phyloP scores from a whole-genome alignment of 306 rosid genomes.

The Cucumis hystrix region DNA sequence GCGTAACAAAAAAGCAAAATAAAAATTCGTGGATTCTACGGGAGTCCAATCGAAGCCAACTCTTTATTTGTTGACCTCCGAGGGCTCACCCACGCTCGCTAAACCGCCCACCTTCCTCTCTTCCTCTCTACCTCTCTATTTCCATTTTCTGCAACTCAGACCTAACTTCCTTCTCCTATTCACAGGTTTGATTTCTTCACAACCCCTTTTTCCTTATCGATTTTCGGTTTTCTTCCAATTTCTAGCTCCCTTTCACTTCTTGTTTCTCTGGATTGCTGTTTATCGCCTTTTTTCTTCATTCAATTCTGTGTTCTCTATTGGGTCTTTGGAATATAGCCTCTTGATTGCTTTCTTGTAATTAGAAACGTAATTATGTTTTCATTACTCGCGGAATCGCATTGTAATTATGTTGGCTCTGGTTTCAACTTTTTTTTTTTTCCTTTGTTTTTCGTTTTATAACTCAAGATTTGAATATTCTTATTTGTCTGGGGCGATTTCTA shows the following conservation, averaged over 20 bases:
- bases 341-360: neutral
- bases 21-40: neutral
- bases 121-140: neutral
- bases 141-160: neutral
- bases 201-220: neutral
- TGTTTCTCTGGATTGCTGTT: neutral
- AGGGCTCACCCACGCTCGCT: neutral
- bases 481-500: neutral
- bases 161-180: neutral
- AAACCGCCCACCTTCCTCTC: neutral
- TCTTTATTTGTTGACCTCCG: neutral
- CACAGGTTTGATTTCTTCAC: neutral
- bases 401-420: neutral
- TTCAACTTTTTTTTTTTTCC: neutral
- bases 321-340: neutral
- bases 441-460: neutral
- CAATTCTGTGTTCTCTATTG: neutral
- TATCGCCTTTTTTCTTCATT: neutral
- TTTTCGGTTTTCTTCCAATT: neutral
- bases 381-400: neutral
- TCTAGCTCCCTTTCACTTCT: neutral
- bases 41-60: neutral
- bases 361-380: neutral
- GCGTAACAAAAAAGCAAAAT: conserved; percentile 2
- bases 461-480: neutral